phyloP scores from a whole-genome alignment of 495 filamentous ascomycete genomes.

The Platismatia glauca region DNA sequence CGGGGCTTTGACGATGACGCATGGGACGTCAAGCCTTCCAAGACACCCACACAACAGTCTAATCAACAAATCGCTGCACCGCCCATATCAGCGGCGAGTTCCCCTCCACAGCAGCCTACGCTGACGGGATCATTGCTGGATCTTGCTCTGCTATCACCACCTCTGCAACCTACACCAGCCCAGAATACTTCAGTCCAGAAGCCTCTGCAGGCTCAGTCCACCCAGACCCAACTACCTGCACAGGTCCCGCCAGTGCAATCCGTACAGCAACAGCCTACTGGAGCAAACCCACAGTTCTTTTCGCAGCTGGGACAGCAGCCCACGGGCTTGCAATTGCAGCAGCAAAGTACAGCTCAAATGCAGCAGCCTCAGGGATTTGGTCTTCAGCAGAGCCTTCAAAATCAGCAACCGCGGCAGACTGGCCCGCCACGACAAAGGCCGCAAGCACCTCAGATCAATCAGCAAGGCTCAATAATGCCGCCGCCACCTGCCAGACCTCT shows the following conservation, averaged over 20 bases:
- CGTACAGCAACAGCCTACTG: constrained; percentile 38
- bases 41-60: constrained; percentile 38
- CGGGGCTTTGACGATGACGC: constrained; percentile 92
- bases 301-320: constrained; percentile 34
- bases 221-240: constrained; percentile 32
- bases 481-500: constrained; percentile 77
- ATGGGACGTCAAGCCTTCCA: constrained; percentile 94
- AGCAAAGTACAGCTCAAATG: constrained; percentile 20
- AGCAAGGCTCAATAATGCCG: constrained; percentile 59
- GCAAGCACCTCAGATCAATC: constrained; percentile 54
- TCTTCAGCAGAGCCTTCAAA: constrained; percentile 20
- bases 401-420: constrained; percentile 27
- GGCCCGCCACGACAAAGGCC: constrained; percentile 60
- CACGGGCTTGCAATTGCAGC: constrained; percentile 21
- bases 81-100: constrained; percentile 22
- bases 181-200: constrained; percentile 39
- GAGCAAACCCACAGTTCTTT: constrained; percentile 38
- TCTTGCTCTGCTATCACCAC: constrained; percentile 63
- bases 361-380: constrained; percentile 23
- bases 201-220: constrained; percentile 35
- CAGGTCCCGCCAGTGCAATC: constrained; percentile 38
- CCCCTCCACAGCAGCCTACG: constrained; percentile 37
- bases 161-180: constrained; percentile 63
- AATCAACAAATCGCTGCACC: constrained; percentile 25
- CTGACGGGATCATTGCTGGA: constrained; percentile 69